These are phyloP conservation scores for Eutypa lata DNA, from an alignment of 2,329 filamentous ascomycete species.

Conservation along the genomic window DNA sequence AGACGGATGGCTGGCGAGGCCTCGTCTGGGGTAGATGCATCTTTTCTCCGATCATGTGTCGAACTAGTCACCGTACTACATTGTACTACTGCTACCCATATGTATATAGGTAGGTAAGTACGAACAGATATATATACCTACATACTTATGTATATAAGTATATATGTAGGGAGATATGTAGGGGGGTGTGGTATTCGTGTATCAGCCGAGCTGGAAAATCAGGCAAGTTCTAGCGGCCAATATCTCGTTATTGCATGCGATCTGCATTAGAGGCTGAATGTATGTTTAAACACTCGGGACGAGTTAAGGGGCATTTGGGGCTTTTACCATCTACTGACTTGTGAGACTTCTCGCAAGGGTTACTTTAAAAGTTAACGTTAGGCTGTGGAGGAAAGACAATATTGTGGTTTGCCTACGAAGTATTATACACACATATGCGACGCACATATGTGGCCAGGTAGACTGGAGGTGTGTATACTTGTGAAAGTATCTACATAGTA, in stretches of 20 bases:
- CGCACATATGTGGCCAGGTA: too few relatives aligned
- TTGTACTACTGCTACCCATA: neutral
- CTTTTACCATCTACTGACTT: neutral
- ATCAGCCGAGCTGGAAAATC: neutral
- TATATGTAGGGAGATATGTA: neutral
- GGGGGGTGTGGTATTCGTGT: too few relatives aligned
- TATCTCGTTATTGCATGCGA: neutral
- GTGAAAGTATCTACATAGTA: too few relatives aligned
- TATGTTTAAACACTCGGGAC: neutral
- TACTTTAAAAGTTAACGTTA: too few relatives aligned
- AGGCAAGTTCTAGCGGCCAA: neutral
- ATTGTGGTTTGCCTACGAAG: too few relatives aligned
- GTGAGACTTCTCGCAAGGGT: too few relatives aligned
- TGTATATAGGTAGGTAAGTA: neutral
- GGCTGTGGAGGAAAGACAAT: too few relatives aligned
- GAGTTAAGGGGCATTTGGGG: too few relatives aligned
- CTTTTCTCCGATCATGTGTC: neutral
- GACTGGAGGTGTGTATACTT: too few relatives aligned
- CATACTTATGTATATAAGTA: neutral
- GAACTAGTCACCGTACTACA: too few relatives aligned
- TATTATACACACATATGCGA: too few relatives aligned
- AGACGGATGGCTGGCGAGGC: neutral
- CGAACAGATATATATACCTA: too few relatives aligned
- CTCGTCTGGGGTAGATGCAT: neutral
- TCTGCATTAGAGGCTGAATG: neutral